Percentiles rank a stretch among this genome's conserved stretches.
Conservation (phyloP, 2,329 filamentous ascomycete genomes). For the Apiospora pterosperma region DNA sequence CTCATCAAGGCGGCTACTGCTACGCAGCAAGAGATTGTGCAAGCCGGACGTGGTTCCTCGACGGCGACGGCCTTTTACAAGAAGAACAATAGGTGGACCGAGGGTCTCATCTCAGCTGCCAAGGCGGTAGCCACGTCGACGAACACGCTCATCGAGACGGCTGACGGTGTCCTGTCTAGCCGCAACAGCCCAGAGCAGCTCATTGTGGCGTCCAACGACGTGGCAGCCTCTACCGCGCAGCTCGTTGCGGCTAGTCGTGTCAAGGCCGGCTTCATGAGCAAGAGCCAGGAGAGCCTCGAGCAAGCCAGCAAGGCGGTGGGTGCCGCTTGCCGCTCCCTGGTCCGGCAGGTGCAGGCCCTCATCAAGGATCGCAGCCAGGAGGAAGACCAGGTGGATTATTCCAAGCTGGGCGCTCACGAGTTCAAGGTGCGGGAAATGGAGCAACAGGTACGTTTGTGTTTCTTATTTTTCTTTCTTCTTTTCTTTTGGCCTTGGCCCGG, state of each 20-base stretch:
- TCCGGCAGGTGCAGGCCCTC: conserved; percentile 90
- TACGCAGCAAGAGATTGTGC: conserved; percentile 94
- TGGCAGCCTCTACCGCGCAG: conserved; percentile 93
- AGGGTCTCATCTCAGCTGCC: conserved; percentile 93
- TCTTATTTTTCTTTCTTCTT: background rate
- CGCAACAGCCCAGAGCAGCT: conserved; percentile 95
- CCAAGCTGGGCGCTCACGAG: conserved; percentile 84
- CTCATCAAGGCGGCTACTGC: conserved; percentile 92
- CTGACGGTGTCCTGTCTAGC: conserved; percentile 87
- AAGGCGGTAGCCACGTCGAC: conserved; percentile 94
- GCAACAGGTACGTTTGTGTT: conserved; percentile 82
- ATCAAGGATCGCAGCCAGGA: conserved; percentile 83
- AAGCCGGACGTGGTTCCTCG: conserved; percentile 82
- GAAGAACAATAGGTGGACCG: conserved; percentile 99
- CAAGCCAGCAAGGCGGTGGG: conserved; percentile 91
- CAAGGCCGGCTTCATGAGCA: conserved; percentile 97
- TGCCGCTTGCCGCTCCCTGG: conserved; percentile 78
- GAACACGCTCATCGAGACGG: conserved; percentile 95
- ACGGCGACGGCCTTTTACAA: conserved; percentile 97
- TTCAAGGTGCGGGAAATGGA: conserved; percentile 99
- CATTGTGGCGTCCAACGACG: conserved; percentile 96
- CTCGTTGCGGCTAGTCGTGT: conserved; percentile 92
- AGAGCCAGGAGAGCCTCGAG: conserved; percentile 90
- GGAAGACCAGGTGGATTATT: conserved; percentile 84
- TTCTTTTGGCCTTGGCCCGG: background rate